A percentile compares a stretch with the other conserved stretches of the same genome.
These are phyloP conservation scores for Alternaria tenuissima DNA, from an alignment of 2,329 filamentous ascomycete species.

Conservation along the genomic window DNA sequence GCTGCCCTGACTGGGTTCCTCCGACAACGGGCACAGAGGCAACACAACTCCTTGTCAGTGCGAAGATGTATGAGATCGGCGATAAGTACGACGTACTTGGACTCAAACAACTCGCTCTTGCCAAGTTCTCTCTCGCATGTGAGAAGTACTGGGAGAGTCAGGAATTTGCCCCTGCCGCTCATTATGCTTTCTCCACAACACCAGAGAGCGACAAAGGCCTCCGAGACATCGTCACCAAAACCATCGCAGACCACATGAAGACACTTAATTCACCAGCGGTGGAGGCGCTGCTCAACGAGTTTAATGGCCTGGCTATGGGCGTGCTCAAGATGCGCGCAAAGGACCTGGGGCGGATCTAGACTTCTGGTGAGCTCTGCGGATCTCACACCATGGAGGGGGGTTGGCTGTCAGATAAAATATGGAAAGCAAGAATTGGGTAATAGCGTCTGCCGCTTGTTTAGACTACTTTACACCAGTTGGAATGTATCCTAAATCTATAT, in stretches of 20 bases:
- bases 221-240: conserved; percentile 38
- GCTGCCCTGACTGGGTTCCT: neutral
- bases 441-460: too few species aligned
- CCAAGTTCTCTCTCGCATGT: neutral
- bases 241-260: conserved; percentile 30
- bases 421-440: too few species aligned
- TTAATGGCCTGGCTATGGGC: conserved; percentile 10
- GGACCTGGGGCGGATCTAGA: neutral
- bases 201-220: conserved; percentile 40
- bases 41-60: neutral
- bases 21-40: too few species aligned
- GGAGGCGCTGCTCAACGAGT: conserved; percentile 12
- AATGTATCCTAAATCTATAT: too few species aligned
- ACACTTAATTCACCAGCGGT: conserved; percentile 17
- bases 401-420: too few species aligned
- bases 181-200: conserved; percentile 34
- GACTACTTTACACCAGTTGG: too few species aligned
- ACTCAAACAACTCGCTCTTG: neutral
- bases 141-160: conserved; percentile 23
- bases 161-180: conserved; percentile 35
- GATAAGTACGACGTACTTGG: conserved; percentile 19
- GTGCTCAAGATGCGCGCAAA: conserved; percentile 7
- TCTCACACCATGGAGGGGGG: too few species aligned
- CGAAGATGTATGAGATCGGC: conserved; percentile 25
- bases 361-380: neutral